phyloP scores from a whole-genome alignment of 2,329 filamentous ascomycete genomes.

The Botrytis fabae region DNA sequence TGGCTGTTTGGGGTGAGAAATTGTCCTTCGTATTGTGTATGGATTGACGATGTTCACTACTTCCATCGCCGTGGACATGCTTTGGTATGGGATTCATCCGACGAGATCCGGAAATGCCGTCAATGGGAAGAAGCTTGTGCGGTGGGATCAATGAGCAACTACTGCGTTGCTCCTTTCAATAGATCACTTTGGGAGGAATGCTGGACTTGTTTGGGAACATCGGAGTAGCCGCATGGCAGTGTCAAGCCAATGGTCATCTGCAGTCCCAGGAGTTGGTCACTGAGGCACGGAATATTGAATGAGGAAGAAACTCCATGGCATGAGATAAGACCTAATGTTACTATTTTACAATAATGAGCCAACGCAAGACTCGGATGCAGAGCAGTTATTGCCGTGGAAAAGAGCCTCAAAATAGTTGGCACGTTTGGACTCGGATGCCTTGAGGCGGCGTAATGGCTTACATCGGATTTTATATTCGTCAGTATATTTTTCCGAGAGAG shows the following conservation, averaged over 20 bases:
- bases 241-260: neutral
- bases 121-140: neutral
- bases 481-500: neutral
- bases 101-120: neutral
- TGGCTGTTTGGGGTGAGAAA: neutral
- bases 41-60: no score
- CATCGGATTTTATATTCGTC: neutral
- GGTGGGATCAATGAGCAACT: neutral
- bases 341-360: neutral
- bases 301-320: neutral
- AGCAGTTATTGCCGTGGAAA: neutral
- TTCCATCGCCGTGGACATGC: neutral
- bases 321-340: neutral
- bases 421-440: neutral
- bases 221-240: neutral
- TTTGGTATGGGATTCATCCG: neutral
- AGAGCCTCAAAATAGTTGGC: neutral
- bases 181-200: neutral
- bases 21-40: neutral
- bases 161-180: neutral
- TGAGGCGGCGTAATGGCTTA: neutral
- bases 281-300: neutral
- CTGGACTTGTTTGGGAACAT: neutral
- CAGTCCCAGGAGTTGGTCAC: neutral
- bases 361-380: constrained; percentile 10